Percentiles rank a stretch among this genome's conserved stretches.
These are phyloP conservation scores for Cyclotella cryptica DNA, from an alignment of 108 stramenopile genomes.

Conservation along the genomic window DNA sequence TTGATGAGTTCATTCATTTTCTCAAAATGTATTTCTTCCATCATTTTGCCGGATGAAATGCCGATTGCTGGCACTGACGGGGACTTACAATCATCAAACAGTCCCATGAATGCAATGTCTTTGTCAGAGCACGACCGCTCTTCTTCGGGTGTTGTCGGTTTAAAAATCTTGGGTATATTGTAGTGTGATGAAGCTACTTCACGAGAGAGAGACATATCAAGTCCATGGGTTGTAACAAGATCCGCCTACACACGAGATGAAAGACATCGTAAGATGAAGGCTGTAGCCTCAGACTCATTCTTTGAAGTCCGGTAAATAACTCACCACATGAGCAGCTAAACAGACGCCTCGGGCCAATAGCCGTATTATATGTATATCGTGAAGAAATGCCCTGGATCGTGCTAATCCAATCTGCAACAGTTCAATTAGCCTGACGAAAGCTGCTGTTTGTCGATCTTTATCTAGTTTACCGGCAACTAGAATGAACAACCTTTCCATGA, in stretches of 20 bases:
- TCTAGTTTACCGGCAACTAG: constrained; percentile 58
- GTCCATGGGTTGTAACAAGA: constrained; percentile 32
- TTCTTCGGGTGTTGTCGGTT: neutral
- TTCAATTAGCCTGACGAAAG: constrained; percentile 47
- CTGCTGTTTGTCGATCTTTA: constrained; percentile 31
- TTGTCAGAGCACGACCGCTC: constrained; percentile 40
- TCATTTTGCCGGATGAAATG: neutral
- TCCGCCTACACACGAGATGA: constrained; percentile 30
- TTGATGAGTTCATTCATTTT: constrained; percentile 41
- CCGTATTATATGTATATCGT: constrained; percentile 43
- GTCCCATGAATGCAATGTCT: constrained; percentile 61
- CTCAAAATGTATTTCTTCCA: constrained; percentile 24
- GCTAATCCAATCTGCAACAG: constrained; percentile 32
- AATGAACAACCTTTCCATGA: constrained; percentile 39
- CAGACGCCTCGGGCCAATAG: constrained; percentile 71
- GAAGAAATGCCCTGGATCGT: constrained; percentile 17
- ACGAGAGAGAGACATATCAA: constrained; percentile 25
- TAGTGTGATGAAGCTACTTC: constrained; percentile 45
- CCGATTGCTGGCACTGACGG: constrained; percentile 50
- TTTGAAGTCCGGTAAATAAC: neutral
- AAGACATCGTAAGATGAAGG: neutral
- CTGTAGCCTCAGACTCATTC: neutral
- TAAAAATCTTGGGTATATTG: constrained; percentile 31
- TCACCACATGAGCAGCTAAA: constrained; percentile 35
- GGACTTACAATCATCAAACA: constrained; percentile 71